Evolutionary conservation across 768 basidiomycete genomes (phyloP).

Genomic region (Tulasnella sp.): DNA sequence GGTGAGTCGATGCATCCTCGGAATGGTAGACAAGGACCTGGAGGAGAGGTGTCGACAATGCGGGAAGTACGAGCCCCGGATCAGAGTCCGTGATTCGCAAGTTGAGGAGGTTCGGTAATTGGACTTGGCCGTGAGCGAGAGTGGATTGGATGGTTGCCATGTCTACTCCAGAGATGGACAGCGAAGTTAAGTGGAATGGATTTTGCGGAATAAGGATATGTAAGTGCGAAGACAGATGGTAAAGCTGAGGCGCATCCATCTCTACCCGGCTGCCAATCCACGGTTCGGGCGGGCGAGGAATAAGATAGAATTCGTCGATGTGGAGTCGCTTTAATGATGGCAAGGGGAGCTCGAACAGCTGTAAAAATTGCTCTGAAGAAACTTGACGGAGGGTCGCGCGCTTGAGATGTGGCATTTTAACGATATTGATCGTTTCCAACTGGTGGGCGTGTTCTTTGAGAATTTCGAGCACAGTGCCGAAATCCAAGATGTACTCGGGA

Average conservation of each 20-base stretch:
- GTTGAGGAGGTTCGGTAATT: not conserved
- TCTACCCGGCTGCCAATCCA: not conserved
- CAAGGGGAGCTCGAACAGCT: not conserved
- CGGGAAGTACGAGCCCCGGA: not conserved
- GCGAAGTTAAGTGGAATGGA: not conserved
- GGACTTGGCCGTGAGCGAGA: not conserved
- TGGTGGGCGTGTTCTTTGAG: not conserved
- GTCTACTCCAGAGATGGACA: not conserved
- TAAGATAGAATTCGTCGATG: not conserved
- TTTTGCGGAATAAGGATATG: not conserved
- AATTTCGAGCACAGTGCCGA: not conserved
- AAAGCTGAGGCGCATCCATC: not conserved
- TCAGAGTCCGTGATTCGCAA: not conserved
- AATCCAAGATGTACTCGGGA: not conserved
- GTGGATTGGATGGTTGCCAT: not conserved
- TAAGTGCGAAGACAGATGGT: not conserved
- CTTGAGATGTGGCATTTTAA: too few relatives aligned
- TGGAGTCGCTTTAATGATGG: not conserved
- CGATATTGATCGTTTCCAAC: not conserved
- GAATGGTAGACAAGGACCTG: not conserved
- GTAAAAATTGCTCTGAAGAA: not conserved
- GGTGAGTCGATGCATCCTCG: not conserved
- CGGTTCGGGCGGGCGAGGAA: too few relatives aligned
- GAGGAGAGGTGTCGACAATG: not conserved
- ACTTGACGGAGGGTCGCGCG: not conserved